Evolutionary conservation across 257 asterid genomes (phyloP).

Genomic region (Nicotiana knightiana): DNA sequence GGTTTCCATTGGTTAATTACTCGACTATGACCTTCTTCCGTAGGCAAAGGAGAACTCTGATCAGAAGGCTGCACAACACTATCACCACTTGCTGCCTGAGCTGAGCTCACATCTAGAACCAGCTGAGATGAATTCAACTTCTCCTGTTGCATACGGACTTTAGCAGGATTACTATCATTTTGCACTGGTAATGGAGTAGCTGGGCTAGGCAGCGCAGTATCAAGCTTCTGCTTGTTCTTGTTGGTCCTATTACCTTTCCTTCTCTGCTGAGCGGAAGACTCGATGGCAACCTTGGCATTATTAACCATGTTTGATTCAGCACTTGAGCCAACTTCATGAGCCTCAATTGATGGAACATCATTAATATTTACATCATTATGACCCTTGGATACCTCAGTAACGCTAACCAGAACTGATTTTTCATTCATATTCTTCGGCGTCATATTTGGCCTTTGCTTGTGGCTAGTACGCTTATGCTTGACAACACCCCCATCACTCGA

Average conservation of each 20-base stretch:
- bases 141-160: slow-evolving; percentile 28
- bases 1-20: slow-evolving; percentile 48
- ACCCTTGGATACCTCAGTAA: slow-evolving; percentile 29
- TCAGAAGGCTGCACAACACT: slow-evolving; percentile 33
- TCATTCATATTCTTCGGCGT: slow-evolving; percentile 34
- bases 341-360: slow-evolving; percentile 24
- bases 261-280: slow-evolving; percentile 44
- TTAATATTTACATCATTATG: slow-evolving; percentile 21
- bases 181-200: slow-evolving; percentile 28
- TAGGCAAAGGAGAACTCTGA: slow-evolving; percentile 31
- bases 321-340: slow-evolving; percentile 27
- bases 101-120: slow-evolving; percentile 26
- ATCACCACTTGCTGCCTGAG: slow-evolving; percentile 30
- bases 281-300: slow-evolving; percentile 25
- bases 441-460: slow-evolving; percentile 55
- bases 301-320: slow-evolving; percentile 31
- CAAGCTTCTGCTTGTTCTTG: slow-evolving; percentile 56
- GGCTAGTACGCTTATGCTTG: slow-evolving; percentile 40
- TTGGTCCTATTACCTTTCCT: slow-evolving; percentile 46
- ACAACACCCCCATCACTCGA: slow-evolving; percentile 42
- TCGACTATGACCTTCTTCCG: slow-evolving; percentile 49
- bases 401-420: slow-evolving; percentile 23
- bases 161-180: slow-evolving; percentile 20
- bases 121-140: slow-evolving; percentile 32
- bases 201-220: slow-evolving; percentile 28